Evolutionary conservation across 805 yeast species (phyloP), one percentile per base, ranked within the genome.

Genomic region (Saccharomycopsis schoenii): DNA sequence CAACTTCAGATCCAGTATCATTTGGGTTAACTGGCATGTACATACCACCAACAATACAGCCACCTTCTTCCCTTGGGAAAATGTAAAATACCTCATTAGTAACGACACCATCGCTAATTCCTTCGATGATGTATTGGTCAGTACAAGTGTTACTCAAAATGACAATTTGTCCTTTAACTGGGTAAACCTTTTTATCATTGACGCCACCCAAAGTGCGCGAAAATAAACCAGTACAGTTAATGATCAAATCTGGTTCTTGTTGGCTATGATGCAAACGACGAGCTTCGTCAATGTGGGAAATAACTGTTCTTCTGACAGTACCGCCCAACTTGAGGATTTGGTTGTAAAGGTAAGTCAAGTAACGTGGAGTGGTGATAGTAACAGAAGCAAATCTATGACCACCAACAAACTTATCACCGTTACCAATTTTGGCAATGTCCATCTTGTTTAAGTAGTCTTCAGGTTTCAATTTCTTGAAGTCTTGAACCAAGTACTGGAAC

Each of bases 31-130:
- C 66, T 14, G 67, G 64, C 12, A 65, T 57, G 59, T 69, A 69
- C 15, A 73, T 66, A 11, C 90, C 91, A 2, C 90, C 91, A 61
- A 85, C 77, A 47, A 85, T 81, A 40, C 82, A 75, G 55, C 88
- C 88, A n/a, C 90, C 89, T 71, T 85, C 90, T 63, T 80, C 81
- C 60, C 90, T 72, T n/a, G 90, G 90, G 76, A 85, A 81, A 41
- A 82, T 73, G 67, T 85, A 85, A 34, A 84, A 71, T 57, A 73
- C 68, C 65, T 86, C 90, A 50, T 71, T 68, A 0, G 68, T 69
- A 57, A 65, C 67, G 0, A 68, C 76, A 0, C 75, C 74, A 29
- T 41, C 63, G 14, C 61, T 34, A 1, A 70, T 67, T 19, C 66
- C 59, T 3, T 72, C 70, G 14, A 71, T 70, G 41, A 68, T 66